phyloP scores from a whole-genome alignment of 768 basidiomycete genomes.

The Termitomyces sp. region DNA sequence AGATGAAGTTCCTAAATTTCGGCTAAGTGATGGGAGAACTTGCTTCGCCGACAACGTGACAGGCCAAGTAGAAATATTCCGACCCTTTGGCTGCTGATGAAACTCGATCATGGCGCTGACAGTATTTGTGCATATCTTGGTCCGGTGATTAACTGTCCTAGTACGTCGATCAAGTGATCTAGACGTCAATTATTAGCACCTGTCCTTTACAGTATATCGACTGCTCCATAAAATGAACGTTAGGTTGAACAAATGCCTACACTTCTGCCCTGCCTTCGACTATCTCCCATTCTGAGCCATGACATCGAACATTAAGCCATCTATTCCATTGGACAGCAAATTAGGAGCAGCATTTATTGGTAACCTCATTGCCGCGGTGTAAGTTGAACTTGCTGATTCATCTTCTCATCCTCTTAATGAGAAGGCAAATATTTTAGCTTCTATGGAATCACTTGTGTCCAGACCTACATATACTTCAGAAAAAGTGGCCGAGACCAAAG shows the following conservation, averaged over 20 bases:
- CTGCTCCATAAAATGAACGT: neutral
- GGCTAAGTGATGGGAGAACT: neutral
- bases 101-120: neutral
- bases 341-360: neutral
- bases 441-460: constrained; percentile 14
- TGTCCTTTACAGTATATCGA: neutral
- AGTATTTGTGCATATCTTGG: neutral
- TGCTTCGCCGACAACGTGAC: neutral
- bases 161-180: constrained; percentile 12
- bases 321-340: neutral
- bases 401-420: neutral
- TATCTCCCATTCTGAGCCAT: neutral
- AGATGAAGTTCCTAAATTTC: neutral
- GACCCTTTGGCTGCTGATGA: neutral
- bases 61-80: neutral
- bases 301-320: neutral
- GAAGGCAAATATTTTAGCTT: constrained; percentile 19
- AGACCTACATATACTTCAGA: constrained; percentile 11
- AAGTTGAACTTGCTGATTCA: neutral
- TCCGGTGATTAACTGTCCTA: neutral
- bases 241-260: neutral
- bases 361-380: neutral
- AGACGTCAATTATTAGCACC: neutral
- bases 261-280: neutral
- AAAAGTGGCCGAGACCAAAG: neutral